These are phyloP conservation scores for Porcisia hertigi DNA, from an alignment of 208 protist genomes.

Conservation along the genomic window DNA sequence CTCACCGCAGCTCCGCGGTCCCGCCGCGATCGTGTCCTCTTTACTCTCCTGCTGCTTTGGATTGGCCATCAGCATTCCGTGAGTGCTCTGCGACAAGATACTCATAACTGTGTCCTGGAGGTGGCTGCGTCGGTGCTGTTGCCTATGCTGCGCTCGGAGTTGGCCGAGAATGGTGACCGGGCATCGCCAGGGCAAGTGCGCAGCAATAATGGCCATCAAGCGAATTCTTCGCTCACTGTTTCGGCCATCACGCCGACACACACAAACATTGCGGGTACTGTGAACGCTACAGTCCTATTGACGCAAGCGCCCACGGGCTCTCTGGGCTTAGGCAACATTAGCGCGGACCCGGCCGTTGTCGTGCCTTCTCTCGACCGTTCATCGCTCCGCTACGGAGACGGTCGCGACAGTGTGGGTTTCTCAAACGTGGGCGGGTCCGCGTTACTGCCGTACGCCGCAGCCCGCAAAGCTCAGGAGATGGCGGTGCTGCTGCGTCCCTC, in stretches of 20 bases:
- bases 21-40: slow-evolving; percentile 69
- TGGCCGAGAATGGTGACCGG: slow-evolving; percentile 13
- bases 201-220: neutral
- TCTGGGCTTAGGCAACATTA: neutral
- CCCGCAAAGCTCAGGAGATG: slow-evolving; percentile 33
- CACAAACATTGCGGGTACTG: neutral
- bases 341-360: neutral
- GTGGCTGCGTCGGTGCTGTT: slow-evolving; percentile 42
- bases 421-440: slow-evolving; percentile 1
- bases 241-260: slow-evolving; percentile 27
- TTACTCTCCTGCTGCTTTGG: slow-evolving; percentile 70
- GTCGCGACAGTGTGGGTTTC: neutral
- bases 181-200: neutral
- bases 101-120: slow-evolving; percentile 38
- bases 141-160: slow-evolving; percentile 39
- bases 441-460: slow-evolving; percentile 36
- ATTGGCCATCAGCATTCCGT: slow-evolving; percentile 53
- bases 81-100: slow-evolving; percentile 27
- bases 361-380: neutral
- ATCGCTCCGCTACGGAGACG: neutral
- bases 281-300: slow-evolving; percentile 18
- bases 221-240: slow-evolving; percentile 17
- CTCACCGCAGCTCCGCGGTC: slow-evolving; percentile 49
- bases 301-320: neutral
- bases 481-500: slow-evolving; percentile 54